Base-by-base conservation (phyloP, 352 stramenopile genomes). In the Globisporangium spiculum region DNA sequence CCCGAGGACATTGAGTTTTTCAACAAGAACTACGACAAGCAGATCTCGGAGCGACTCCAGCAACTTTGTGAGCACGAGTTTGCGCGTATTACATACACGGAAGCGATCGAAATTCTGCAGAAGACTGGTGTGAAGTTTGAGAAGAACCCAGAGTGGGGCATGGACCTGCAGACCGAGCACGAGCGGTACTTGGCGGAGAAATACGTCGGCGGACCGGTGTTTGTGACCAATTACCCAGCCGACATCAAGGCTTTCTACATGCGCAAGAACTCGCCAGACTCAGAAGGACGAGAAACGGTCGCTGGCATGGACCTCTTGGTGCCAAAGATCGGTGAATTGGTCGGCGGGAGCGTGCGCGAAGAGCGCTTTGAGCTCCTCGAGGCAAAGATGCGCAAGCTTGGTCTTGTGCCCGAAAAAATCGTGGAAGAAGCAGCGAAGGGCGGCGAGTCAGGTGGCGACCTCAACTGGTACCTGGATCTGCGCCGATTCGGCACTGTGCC, bases 161-260 rank as follows among this genome's bases (percentile, higher is more conserved):
- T 98, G 64, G 96, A 99, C 77, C 83, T 99, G 66, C 92, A 98
- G 50, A 99, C 96, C 9, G 96, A 99, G 75, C 97, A 99, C 66
- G 97, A 99, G 73, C 86, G 96, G 7, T 99, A 93, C 79, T 76
- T 99, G 27, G 92, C 95, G 5, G 96, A 99, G 75, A 83, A 84
- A 56, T 81, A 89, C 41, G 79, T 91, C 57, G 71, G 65, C 27
- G 85, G 81, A 0, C 83, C 85, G 2, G 94, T 99, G 8, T 99
- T 99, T 75, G 96, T 99, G 67, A 99, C 98, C 57, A 96, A 99
- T 71, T 99, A 99, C 77, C 97, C 98, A 2, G 96, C 95, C 14
- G 84, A 88, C 10, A 99, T 99, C 71, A 99, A 99, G 82, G 96
- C 97, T 7, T 99, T 99, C 74, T 99, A 99, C 85, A 99, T 99